Percentiles rank a stretch among this genome's conserved stretches.
These are phyloP conservation scores for Theobroma cacao DNA, from an alignment of 345 rosid genomes.

Conservation along the genomic window DNA sequence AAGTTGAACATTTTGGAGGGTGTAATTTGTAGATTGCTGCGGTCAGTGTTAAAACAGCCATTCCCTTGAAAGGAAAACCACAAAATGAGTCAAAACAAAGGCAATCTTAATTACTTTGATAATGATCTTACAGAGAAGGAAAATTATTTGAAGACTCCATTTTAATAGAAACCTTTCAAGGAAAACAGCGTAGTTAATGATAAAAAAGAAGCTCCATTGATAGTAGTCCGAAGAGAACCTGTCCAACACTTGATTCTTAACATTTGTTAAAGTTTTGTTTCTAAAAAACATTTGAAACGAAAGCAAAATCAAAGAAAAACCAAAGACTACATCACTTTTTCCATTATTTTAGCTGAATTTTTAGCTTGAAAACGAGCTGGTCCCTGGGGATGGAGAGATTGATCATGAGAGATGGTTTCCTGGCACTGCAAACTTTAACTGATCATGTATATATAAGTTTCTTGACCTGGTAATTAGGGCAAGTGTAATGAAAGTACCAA, in stretches of 20 bases:
- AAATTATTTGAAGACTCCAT: background rate
- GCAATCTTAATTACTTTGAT: background rate
- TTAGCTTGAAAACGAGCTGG: too few relatives aligned
- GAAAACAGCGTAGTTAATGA: too few relatives aligned
- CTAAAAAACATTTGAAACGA: too few relatives aligned
- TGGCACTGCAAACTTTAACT: background rate
- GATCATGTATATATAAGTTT: background rate
- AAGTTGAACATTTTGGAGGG: constrained; percentile 24
- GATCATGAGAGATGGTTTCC: background rate
- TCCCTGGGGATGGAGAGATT: too few relatives aligned
- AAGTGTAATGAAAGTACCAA: constrained; percentile 26
- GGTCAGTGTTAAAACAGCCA: constrained; percentile 26
- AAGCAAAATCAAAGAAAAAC: too few relatives aligned
- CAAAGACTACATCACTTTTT: too few relatives aligned
- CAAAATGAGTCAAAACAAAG: background rate
- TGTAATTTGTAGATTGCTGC: constrained; percentile 34
- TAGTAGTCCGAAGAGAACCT: too few relatives aligned
- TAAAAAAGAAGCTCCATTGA: too few relatives aligned
- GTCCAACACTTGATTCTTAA: too few relatives aligned
- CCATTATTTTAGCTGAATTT: too few relatives aligned
- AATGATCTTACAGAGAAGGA: background rate
- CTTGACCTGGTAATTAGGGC: constrained; percentile 21
- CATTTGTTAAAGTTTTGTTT: too few relatives aligned
- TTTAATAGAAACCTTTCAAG: too few relatives aligned
- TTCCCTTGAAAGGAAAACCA: constrained; percentile 22